phyloP scores from a whole-genome alignment of 805 yeast genomes.

The Naumovozyma castellii region DNA sequence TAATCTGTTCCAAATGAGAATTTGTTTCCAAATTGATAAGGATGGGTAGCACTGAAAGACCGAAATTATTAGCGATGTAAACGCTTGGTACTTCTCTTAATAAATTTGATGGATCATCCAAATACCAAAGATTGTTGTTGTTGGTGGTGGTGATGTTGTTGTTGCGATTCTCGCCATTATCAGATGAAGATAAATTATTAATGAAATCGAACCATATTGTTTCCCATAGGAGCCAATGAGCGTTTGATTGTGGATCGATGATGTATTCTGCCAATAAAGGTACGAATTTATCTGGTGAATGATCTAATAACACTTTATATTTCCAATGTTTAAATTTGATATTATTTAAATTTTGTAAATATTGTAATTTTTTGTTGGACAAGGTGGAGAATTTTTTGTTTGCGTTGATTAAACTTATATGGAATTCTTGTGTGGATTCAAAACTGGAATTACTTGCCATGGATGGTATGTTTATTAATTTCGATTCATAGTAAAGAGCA shows the following conservation, averaged over 20 bases:
- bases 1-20: conserved; percentile 1
- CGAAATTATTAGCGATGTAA: conserved; percentile 15
- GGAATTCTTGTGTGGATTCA: conserved; percentile 10
- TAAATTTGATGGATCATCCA: neutral
- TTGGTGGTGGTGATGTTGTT: neutral
- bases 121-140: neutral
- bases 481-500: conserved; percentile 10
- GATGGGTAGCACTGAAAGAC: conserved; percentile 14
- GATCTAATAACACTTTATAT: conserved; percentile 3
- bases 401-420: conserved; percentile 3
- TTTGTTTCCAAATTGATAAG: conserved; percentile 2
- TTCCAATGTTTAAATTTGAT: conserved; percentile 6
- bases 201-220: conserved; percentile 23
- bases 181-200: neutral
- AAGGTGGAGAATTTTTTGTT: neutral
- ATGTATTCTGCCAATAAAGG: conserved; percentile 6
- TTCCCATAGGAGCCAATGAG: conserved; percentile 20
- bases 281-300: conserved; percentile 7
- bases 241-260: conserved; percentile 6
- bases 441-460: conserved; percentile 4
- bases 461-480: neutral
- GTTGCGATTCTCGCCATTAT: too few relatives aligned
- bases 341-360: neutral
- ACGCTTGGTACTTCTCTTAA: neutral
- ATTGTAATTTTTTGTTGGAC: neutral